Evolutionary conservation across 441 rosid species (phyloP).

Genomic region (Bruguiera hainesii): DNA sequence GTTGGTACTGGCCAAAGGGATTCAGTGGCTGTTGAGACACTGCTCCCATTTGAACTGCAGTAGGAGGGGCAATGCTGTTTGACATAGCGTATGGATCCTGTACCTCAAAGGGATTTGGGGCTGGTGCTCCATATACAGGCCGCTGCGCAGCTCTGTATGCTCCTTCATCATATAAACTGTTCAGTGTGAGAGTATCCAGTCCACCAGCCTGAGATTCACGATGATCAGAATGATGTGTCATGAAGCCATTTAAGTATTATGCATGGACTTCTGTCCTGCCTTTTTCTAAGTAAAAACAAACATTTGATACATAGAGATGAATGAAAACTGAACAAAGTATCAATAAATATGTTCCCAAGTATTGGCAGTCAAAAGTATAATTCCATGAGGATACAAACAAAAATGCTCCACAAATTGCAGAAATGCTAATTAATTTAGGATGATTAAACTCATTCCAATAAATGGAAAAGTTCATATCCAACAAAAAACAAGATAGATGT

Average conservation of each 20-base stretch:
- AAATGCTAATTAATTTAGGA: too few relatives aligned
- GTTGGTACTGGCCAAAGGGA: constrained; percentile 74
- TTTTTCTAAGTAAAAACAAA: too few relatives aligned
- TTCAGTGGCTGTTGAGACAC: constrained; percentile 52
- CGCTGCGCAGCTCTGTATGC: constrained; percentile 81
- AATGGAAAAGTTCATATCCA: too few relatives aligned
- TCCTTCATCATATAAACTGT: constrained; percentile 77
- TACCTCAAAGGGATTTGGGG: constrained; percentile 82
- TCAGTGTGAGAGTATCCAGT: constrained; percentile 77
- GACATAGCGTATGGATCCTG: constrained; percentile 70
- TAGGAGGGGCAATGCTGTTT: constrained; percentile 44
- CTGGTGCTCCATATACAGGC: constrained; percentile 71
- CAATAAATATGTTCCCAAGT: too few relatives aligned
- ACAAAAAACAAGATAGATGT: too few relatives aligned
- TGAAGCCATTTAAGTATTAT: neutral
- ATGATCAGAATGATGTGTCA: constrained; percentile 1
- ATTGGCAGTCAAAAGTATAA: neutral
- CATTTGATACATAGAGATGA: too few relatives aligned
- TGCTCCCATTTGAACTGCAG: constrained; percentile 47
- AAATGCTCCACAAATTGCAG: too few relatives aligned
- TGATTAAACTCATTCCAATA: too few relatives aligned
- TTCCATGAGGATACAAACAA: neutral
- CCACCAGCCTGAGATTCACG: constrained; percentile 73
- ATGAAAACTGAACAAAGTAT: too few relatives aligned
- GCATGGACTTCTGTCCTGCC: neutral